These are phyloP conservation scores for Actinomucor elegans DNA, from an alignment of 371 early-diverging fungal genomes.

Conservation along the genomic window DNA sequence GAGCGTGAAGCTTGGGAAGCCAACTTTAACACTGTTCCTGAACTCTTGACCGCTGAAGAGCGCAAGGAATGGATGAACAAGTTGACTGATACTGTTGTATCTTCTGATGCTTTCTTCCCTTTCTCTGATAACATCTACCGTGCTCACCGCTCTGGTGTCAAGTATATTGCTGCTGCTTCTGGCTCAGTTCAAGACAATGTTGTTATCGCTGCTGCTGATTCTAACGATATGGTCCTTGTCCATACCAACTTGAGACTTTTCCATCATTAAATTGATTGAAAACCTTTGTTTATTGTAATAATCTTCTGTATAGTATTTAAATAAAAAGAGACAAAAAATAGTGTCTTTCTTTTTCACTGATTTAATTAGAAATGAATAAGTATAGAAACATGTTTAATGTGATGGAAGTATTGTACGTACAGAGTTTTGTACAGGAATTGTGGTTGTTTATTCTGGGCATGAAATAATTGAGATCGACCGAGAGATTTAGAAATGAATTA, in stretches of 20 bases:
- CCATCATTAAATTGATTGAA: slow-evolving; percentile 76
- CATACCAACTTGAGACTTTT: slow-evolving; percentile 90
- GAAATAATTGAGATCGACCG: no score
- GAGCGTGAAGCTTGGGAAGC: slow-evolving; percentile 82
- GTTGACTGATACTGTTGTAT: slow-evolving; percentile 76
- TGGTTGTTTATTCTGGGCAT: no score
- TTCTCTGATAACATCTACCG: slow-evolving; percentile 95
- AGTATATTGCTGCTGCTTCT: slow-evolving; percentile 87
- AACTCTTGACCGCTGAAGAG: slow-evolving; percentile 77
- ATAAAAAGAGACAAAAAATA: no score
- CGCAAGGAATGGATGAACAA: slow-evolving; percentile 74
- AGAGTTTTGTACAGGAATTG: no score
- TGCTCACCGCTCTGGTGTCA: slow-evolving; percentile 84
- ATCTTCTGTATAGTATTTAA: no score
- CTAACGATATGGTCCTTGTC: slow-evolving; percentile 77
- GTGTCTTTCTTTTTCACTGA: no score
- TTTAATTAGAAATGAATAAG: no score
- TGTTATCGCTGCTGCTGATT: slow-evolving; percentile 84
- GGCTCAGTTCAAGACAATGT: slow-evolving; percentile 88
- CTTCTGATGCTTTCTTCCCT: slow-evolving; percentile 98
- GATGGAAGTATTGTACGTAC: no score
- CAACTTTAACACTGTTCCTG: slow-evolving; percentile 80
- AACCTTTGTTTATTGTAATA: not conserved
- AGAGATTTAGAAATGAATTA: no score
- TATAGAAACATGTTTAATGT: no score